phyloP scores from a whole-genome alignment of 2,329 filamentous ascomycete genomes.

The Gnomoniopsis smithogilvyi region DNA sequence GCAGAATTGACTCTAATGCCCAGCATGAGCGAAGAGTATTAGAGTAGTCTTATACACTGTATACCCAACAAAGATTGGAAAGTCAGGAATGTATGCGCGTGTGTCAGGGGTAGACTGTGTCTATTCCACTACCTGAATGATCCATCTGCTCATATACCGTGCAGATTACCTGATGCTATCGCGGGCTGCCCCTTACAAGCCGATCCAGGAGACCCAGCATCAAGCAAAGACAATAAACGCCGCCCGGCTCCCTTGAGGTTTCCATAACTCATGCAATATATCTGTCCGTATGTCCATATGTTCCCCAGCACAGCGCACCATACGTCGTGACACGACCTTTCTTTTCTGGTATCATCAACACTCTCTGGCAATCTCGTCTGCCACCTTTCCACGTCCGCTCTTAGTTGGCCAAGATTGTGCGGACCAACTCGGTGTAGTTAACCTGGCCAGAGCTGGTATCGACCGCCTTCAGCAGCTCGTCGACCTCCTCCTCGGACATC shows the following conservation, averaged over 20 bases:
- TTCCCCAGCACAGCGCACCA: conserved; percentile 2
- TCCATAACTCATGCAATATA: conserved; percentile 16
- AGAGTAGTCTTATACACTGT: too few species aligned
- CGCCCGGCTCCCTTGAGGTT: conserved; percentile 3
- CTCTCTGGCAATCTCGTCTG: conserved; percentile 5
- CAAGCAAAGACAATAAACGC: conserved; percentile 19
- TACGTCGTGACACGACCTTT: not conserved
- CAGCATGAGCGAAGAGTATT: not conserved
- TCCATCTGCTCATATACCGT: not conserved
- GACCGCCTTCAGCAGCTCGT: conserved; percentile 97
- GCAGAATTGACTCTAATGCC: not conserved
- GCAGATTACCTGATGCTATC: conserved; percentile 1
- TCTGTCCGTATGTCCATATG: conserved; percentile 3
- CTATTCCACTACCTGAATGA: conserved; percentile 9
- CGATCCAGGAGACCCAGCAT: conserved; percentile 13
- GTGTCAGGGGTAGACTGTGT: not conserved
- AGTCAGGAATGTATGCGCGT: not conserved
- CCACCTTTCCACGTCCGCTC: not conserved
- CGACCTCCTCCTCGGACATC: conserved; percentile 98
- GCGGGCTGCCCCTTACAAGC: not conserved
- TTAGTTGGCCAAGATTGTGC: conserved; percentile 82
- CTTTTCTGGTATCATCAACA: conserved; percentile 9
- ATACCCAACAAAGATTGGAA: not conserved
- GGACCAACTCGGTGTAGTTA: conserved; percentile 90
- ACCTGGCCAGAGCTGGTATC: conserved; percentile 95